These are phyloP conservation scores for Aspergillus floridensis DNA, from an alignment of 2,329 filamentous ascomycete genomes.

Conservation along the genomic window DNA sequence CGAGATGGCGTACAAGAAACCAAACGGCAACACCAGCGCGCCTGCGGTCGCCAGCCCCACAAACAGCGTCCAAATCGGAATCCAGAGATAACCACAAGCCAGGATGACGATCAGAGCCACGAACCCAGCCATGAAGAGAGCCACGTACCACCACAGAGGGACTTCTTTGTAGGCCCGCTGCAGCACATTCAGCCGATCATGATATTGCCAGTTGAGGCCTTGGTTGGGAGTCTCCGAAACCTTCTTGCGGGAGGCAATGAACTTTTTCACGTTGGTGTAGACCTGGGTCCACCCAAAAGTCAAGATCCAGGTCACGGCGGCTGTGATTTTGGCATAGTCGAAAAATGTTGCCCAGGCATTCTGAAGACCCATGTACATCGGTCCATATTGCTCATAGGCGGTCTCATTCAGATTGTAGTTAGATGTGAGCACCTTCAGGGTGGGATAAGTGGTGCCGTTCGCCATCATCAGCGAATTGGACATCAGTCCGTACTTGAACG, in stretches of 20 bases:
- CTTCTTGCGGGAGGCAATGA: constrained; percentile 38
- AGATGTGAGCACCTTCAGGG: constrained; percentile 43
- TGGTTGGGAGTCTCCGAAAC: constrained; percentile 24
- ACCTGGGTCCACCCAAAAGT: constrained; percentile 56
- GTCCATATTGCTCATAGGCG: constrained; percentile 49
- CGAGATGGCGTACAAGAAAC: constrained; percentile 60
- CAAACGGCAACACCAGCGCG: constrained; percentile 56
- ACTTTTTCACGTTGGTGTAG: constrained; percentile 45
- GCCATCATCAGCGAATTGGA: constrained; percentile 55
- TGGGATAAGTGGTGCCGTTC: constrained; percentile 50
- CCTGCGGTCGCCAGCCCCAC: constrained; percentile 57
- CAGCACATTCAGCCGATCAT: constrained; percentile 59
- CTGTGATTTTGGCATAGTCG: constrained; percentile 59
- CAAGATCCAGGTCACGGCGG: constrained; percentile 58
- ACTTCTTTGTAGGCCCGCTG: constrained; percentile 59
- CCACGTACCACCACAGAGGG: constrained; percentile 58
- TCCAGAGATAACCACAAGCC: constrained; percentile 53
- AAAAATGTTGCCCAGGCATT: constrained; percentile 60
- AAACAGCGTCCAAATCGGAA: constrained; percentile 61
- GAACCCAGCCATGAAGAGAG: constrained; percentile 52
- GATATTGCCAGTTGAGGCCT: constrained; percentile 55
- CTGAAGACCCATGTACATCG: constrained; percentile 58
- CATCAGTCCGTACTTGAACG: constrained; percentile 56
- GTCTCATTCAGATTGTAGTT: constrained; percentile 51
- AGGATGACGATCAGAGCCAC: constrained; percentile 53